These are phyloP conservation scores for Breviolum minutum DNA, from an alignment of 73 alveolate genomes.

Conservation along the genomic window DNA sequence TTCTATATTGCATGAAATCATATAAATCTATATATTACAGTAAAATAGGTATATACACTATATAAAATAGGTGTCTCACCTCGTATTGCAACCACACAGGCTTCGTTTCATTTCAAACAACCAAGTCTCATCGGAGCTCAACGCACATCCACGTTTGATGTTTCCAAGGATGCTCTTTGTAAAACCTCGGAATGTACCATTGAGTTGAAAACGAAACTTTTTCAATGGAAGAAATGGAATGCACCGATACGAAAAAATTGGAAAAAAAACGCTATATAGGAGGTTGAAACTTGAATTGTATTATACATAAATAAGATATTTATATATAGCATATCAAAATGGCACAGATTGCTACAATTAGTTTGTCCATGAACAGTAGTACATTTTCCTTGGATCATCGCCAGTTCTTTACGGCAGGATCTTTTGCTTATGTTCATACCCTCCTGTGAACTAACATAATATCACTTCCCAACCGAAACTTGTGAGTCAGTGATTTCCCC, in stretches of 20 bases:
- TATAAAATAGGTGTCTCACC: not conserved
- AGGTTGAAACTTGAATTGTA: not conserved
- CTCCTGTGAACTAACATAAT: too few species aligned
- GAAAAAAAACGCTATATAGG: not conserved
- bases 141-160: constrained; percentile 77
- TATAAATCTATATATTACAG: too few species aligned
- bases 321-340: not conserved
- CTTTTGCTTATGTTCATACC: too few species aligned
- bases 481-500: not conserved
- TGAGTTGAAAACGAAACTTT: not conserved
- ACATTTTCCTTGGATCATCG: too few species aligned
- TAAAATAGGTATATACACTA: not conserved
- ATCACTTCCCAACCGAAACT: too few species aligned
- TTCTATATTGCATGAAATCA: too few species aligned
- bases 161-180: constrained; percentile 60
- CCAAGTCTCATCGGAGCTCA: constrained; percentile 73
- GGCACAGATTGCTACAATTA: not conserved
- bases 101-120: not conserved
- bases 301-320: too few species aligned
- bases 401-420: too few species aligned
- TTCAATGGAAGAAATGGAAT: not conserved
- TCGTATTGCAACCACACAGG: not conserved
- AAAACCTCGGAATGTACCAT: not conserved
- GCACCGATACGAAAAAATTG: not conserved
- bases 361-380: too few species aligned